Base-by-base conservation (phyloP, 2,329 filamentous ascomycete species). In the Dactylonectria estremocensis region DNA sequence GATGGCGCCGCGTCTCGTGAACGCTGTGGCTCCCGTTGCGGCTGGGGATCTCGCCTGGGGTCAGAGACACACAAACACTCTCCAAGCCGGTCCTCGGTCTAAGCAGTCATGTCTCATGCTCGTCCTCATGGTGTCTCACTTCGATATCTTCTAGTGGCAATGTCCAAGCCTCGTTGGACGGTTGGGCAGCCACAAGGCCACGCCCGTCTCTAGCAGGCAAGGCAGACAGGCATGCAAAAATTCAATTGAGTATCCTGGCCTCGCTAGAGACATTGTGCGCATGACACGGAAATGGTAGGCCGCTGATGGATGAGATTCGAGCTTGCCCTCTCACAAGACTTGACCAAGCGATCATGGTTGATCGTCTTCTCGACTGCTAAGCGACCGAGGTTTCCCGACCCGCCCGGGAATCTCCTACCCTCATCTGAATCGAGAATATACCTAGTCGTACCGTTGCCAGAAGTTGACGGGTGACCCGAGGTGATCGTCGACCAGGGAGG, bases 61-160 rank as follows among this genome's bases (percentile, higher is more conserved):
- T 62, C 64, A 53, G 50, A 71, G 64, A 73, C 67, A 69, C 56
- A 64, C n/a, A n/a, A 54, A 68, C 45, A 55, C 56, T 61, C n/a
- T n/a, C n/a, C n/a, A 66, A 46, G 62, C 64, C 64, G 64, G 57
- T 54, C 33, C 48, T 48, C 57, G 33, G 63, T 52, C 46, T 22
- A 67, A 63, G n/a, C 63, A 67, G 54, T 66, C 61, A 56, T 73
- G 73, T 75, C 70, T 72, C 46, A 68, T 54, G 62, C 11, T 33
- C 20, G 45, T 58, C 45, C 61, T 58, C 69, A 63, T 63, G 46
- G 59, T 72, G 69, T 73, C 69, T 73, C 50, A 69, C 43, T 20
- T 37, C 50, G 50, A 31, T 9, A 53, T 53, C 31, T 37, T 52
- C 43, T 62, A 66, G 64, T 67, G 60, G 66, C 40, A 72, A 70